phyloP scores from a whole-genome alignment of 1,284 basidiomycete species.

The Apiotrichum sp. region DNA sequence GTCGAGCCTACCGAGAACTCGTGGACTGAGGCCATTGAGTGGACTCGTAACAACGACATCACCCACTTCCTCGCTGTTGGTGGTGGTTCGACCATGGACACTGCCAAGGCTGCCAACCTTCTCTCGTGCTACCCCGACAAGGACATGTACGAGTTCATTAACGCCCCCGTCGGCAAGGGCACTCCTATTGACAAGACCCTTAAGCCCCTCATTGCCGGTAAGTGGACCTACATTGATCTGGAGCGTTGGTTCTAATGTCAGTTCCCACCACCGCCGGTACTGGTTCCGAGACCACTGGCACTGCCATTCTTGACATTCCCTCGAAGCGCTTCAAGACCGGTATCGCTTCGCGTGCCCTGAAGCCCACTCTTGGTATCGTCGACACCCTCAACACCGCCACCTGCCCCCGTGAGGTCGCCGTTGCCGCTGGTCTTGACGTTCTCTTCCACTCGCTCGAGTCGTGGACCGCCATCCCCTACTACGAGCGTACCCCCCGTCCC shows the following conservation, averaged over 20 bases:
- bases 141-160: constrained; percentile 92
- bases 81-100: constrained; percentile 93
- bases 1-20: constrained; percentile 84
- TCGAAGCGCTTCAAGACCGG: constrained; percentile 92
- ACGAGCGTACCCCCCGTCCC: constrained; percentile 80
- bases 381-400: constrained; percentile 79
- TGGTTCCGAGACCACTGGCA: constrained; percentile 95
- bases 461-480: constrained; percentile 54
- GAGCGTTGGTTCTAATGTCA: background rate
- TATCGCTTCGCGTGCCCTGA: constrained; percentile 84
- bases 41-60: constrained; percentile 78
- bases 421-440: constrained; percentile 87
- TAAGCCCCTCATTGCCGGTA: constrained; percentile 70
- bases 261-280: constrained; percentile 92
- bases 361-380: constrained; percentile 80
- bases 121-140: constrained; percentile 74
- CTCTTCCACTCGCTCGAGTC: constrained; percentile 92
- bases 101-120: constrained; percentile 88
- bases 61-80: constrained; percentile 93
- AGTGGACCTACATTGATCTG: background rate
- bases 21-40: constrained; percentile 67
- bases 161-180: constrained; percentile 91
- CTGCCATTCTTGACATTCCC: constrained; percentile 81
- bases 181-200: constrained; percentile 70
- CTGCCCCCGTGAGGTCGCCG: constrained; percentile 78